Conservation (phyloP, 768 basidiomycete genomes). For the Pleurotus tuber-regium region DNA sequence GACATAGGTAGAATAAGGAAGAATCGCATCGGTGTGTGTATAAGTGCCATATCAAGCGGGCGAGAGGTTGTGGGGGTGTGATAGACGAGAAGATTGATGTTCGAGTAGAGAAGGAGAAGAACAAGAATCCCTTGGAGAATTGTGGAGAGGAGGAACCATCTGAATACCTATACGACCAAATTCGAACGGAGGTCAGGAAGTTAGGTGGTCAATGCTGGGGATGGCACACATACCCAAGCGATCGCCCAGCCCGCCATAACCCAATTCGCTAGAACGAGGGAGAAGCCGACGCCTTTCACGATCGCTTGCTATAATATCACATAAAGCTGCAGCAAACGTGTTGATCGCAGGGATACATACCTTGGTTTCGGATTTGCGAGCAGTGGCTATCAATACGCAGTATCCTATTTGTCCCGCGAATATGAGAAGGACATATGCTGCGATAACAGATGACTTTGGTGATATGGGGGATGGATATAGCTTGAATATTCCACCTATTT, state of each 20-base stretch:
- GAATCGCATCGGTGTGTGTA: constrained; percentile 85
- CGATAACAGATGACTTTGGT: constrained; percentile 57
- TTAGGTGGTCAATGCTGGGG: too few relatives aligned
- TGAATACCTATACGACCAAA: too few relatives aligned
- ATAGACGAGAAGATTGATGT: constrained; percentile 73
- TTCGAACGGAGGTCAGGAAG: too few relatives aligned
- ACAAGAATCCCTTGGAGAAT: constrained; percentile 70
- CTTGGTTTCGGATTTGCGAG: constrained; percentile 78
- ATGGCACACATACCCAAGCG: too few relatives aligned
- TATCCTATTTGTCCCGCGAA: constrained; percentile 77
- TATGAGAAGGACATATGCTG: constrained; percentile 57
- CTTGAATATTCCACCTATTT: constrained; percentile 47
- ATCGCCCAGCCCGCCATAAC: constrained; percentile 79
- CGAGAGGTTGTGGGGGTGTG: constrained; percentile 55
- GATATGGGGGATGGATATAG: constrained; percentile 70
- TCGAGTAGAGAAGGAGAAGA: constrained; percentile 73
- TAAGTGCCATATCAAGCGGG: constrained; percentile 77
- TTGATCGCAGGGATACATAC: constrained; percentile 36
- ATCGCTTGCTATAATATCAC: constrained; percentile 47
- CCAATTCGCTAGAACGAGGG: constrained; percentile 78
- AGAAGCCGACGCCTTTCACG: constrained; percentile 76
- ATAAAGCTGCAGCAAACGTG: constrained; percentile 11
- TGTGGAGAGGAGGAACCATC: constrained; percentile 75
- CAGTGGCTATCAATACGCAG: constrained; percentile 72
- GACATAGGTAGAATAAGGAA: constrained; percentile 54